phyloP scores from a whole-genome alignment of 371 early-diverging fungal genomes.

The Circinella minor region DNA sequence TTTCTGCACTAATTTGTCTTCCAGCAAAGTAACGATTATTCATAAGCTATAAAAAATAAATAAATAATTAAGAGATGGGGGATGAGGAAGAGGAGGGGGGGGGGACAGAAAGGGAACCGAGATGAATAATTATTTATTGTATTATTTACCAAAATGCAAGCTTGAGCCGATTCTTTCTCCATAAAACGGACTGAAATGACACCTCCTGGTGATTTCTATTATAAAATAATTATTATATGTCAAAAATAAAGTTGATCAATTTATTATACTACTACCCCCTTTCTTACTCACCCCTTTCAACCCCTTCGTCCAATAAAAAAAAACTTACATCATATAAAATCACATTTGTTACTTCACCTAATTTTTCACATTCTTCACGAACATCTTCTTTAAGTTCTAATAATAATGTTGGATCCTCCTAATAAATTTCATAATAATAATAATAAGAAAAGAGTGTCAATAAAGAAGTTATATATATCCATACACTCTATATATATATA shows the following conservation, averaged over 20 bases:
- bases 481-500: neutral
- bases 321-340: slow-evolving; percentile 81
- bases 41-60: slow-evolving; percentile 67
- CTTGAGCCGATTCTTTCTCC: slow-evolving; percentile 77
- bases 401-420: slow-evolving; percentile 85
- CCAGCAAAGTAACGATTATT: slow-evolving; percentile 92
- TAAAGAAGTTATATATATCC: neutral
- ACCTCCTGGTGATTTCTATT: slow-evolving; percentile 83
- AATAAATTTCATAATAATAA: neutral
- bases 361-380: slow-evolving; percentile 88
- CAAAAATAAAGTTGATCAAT: neutral
- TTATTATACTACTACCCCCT: neutral
- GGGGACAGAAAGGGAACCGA: too few species aligned
- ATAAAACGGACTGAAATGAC: slow-evolving; percentile 89
- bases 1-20: slow-evolving; percentile 75
- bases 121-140: too few species aligned
- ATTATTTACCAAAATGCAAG: slow-evolving; percentile 74
- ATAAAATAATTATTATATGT: neutral
- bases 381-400: slow-evolving; percentile 94
- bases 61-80: too few species aligned
- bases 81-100: too few species aligned
- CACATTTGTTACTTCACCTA: slow-evolving; percentile 93
- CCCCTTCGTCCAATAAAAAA: neutral
- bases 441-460: neutral
- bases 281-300: neutral